Evolutionary conservation across 2,329 filamentous ascomycete species (phyloP).

Genomic region (Waltergamsia citrina): DNA sequence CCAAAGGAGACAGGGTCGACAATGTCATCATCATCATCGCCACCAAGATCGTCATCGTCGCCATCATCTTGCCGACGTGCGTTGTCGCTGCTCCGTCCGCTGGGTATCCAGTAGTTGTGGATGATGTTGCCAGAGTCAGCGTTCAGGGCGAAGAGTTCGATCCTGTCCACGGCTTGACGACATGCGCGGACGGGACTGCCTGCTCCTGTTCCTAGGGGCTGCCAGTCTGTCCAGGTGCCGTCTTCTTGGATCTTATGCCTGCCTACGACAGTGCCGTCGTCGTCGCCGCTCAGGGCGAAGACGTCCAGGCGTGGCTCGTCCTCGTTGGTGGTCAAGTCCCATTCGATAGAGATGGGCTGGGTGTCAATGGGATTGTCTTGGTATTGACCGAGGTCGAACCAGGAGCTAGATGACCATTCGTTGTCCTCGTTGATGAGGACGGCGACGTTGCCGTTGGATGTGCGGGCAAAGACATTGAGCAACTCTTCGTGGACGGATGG

Average conservation of each 20-base stretch:
- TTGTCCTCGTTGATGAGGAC: neutral
- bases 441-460: neutral
- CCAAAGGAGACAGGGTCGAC: neutral
- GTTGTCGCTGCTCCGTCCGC: neutral
- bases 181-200: slow-evolving; percentile 1
- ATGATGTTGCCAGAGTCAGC: neutral
- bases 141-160: neutral
- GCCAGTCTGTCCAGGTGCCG: neutral
- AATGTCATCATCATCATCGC: neutral
- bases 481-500: neutral
- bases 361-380: neutral
- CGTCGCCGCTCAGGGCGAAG: neutral
- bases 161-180: neutral
- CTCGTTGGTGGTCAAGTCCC: neutral
- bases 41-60: slow-evolving; percentile 1
- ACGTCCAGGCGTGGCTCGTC: slow-evolving; percentile 1
- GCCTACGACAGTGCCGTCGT: neutral
- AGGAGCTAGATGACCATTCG: neutral
- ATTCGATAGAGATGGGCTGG: neutral
- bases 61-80: neutral
- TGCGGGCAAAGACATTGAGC: neutral
- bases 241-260: neutral
- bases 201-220: neutral
- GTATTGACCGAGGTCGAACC: neutral
- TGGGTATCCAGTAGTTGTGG: neutral